Evolutionary conservation across 768 basidiomycete genomes (phyloP).

Genomic region (Cantharellus anzutake): DNA sequence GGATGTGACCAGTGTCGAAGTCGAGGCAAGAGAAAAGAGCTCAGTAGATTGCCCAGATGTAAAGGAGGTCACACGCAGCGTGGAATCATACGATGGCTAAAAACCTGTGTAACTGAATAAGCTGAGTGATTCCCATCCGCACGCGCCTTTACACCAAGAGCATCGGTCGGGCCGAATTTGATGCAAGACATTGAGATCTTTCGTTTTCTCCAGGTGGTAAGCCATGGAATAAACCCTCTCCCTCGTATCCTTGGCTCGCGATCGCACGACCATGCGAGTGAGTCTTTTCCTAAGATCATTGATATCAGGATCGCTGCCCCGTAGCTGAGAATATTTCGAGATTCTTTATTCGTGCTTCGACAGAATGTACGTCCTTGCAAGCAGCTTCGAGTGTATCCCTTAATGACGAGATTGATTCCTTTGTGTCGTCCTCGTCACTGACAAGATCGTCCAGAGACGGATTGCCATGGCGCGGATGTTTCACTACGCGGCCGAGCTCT

Average conservation of each 20-base stretch:
- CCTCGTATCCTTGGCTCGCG: slow-evolving; percentile 63
- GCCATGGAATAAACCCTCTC: slow-evolving; percentile 58
- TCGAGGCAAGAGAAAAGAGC: slow-evolving; percentile 40
- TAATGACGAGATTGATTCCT: no score
- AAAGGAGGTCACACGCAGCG: slow-evolving; percentile 53
- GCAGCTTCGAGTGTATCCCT: no score
- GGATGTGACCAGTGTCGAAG: slow-evolving; percentile 35
- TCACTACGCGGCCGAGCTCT: no score
- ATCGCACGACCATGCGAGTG: slow-evolving; percentile 38
- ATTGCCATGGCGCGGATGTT: no score
- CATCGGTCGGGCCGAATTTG: slow-evolving; percentile 56
- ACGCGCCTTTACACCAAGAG: slow-evolving; percentile 50
- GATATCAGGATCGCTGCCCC: slow-evolving; percentile 10
- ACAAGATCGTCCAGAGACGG: no score
- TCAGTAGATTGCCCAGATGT: slow-evolving; percentile 52
- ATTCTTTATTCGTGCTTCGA: no score
- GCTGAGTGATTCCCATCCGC: neutral
- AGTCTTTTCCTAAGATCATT: slow-evolving; percentile 34
- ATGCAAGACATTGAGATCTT: slow-evolving; percentile 63
- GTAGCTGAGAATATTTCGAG: slow-evolving; percentile 16
- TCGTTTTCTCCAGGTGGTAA: slow-evolving; percentile 59
- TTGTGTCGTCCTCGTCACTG: no score
- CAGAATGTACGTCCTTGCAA: no score
- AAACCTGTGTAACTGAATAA: slow-evolving; percentile 29
- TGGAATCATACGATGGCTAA: slow-evolving; percentile 68